phyloP scores from a whole-genome alignment of 2,329 filamentous ascomycete species.

The Lasiodiplodia sp. region DNA sequence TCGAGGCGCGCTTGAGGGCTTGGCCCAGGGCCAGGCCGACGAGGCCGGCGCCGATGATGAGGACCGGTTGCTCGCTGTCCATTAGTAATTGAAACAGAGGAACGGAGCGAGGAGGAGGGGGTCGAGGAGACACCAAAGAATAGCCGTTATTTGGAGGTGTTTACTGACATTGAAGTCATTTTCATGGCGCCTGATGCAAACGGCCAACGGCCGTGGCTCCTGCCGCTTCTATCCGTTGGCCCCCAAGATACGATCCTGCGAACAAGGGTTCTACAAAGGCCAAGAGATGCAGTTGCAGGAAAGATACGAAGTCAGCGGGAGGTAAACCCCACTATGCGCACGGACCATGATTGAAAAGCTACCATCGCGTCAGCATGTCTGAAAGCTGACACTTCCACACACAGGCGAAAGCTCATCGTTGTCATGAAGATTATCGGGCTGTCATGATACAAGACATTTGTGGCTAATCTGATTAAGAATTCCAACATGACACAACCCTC shows the following conservation, averaged over 20 bases:
- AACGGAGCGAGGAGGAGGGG: background rate
- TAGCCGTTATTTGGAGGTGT: no score
- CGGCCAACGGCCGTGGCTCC: background rate
- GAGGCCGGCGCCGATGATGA: conserved; percentile 45
- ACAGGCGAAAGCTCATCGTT: no score
- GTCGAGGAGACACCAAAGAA: background rate
- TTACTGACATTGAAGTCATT: background rate
- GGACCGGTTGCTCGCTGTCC: conserved; percentile 33
- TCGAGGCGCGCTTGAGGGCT: conserved; percentile 37
- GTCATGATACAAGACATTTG: no score
- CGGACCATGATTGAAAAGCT: background rate
- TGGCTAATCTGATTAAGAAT: no score
- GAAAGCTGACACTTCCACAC: background rate
- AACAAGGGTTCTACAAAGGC: background rate
- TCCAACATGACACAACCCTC: no score
- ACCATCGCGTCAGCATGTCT: background rate
- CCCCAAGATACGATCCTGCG: background rate
- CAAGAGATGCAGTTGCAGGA: conserved; percentile 1
- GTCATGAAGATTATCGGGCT: background rate
- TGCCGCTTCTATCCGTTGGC: background rate
- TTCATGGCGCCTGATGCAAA: background rate
- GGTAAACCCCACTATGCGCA: background rate
- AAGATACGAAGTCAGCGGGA: background rate
- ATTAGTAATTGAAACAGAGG: background rate
- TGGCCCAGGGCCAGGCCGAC: conserved; percentile 48